Evolutionary conservation across 2,329 filamentous ascomycete species (phyloP).

Genomic region (Apiospora sp.): DNA sequence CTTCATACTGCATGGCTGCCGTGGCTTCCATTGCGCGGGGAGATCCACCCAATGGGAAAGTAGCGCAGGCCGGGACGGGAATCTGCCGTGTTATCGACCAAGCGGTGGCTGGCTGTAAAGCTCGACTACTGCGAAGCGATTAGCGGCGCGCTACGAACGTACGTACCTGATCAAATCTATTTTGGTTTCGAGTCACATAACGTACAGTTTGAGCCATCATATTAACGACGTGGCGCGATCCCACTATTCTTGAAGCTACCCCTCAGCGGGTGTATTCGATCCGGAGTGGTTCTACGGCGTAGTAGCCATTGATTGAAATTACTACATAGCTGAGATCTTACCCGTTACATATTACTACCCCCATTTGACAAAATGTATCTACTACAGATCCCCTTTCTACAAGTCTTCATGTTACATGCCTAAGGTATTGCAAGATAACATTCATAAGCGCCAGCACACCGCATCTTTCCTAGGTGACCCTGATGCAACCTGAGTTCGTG

Average conservation of each 20-base stretch:
- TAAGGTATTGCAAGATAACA: background rate
- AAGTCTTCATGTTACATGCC: background rate
- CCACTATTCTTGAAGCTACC: background rate
- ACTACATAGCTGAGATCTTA: background rate
- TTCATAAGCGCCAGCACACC: background rate
- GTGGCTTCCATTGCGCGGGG: background rate
- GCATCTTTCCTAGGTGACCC: background rate
- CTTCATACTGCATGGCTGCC: background rate
- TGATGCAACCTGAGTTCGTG: background rate
- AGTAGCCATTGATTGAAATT: background rate
- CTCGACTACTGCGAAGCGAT: background rate
- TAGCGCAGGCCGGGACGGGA: background rate
- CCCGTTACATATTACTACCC: background rate
- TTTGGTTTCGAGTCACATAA: background rate
- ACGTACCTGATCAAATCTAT: background rate
- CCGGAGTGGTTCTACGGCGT: background rate
- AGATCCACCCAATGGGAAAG: background rate
- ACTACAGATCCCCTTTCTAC: background rate
- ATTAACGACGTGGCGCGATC: background rate
- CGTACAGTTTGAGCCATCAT: background rate
- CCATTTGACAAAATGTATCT: background rate
- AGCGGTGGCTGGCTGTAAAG: constrained; percentile 1
- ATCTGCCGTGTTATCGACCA: background rate
- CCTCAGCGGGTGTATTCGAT: background rate
- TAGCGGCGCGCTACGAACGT: background rate